Evolutionary conservation across 192 early-diverging fungal genomes (phyloP), one percentile per base, ranked within the genome.

Genomic region (Coemansia sp.): DNA sequence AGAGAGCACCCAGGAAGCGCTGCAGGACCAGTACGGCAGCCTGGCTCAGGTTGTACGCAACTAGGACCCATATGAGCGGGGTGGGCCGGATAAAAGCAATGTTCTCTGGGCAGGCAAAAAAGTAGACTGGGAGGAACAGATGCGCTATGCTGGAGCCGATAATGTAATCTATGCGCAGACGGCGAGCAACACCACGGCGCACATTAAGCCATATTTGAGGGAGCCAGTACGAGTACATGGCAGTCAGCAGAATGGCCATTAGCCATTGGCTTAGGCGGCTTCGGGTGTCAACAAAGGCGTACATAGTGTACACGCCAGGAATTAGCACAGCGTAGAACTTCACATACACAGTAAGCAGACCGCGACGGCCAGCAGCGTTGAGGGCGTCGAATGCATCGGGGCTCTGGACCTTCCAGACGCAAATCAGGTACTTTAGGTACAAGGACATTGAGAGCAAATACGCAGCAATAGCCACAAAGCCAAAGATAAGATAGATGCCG

Each of bases 131-230:
- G 28, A 87, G 65, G 3, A 78, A 59, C 34, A 92, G 60, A 11
- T 87, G 74, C 17, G 83, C 66, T 14, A 78, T 25, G 8, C 82
- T 85, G 70, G 84, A 86, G 1, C 86, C 86, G 21, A 87, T 15
- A 6, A 91, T 64, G 48, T 88, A 91, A 17, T 78, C 71, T 23
- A 61, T 65, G 52, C 83, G 84, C 24, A 90, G 62, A 0, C 84
- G 84, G 17, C 82, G 71, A 61, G 84, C 72, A 12, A 87, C 83
- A 21, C 89, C 88, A 36, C 88, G 82, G 17, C 66, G 73, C 17
- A 87, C 81, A 54, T 90, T 92, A 66, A 88, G 82, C 24, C 83
- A 69, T 48, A 90, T 90, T 57, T 93, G 91, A n/a, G 91, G 91
- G 11, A 90, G 69, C 91, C 91, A 93, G 74, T 86, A 89, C 2